Conservation (phyloP, 805 yeast species). For the Candida vartiovaarae region DNA sequence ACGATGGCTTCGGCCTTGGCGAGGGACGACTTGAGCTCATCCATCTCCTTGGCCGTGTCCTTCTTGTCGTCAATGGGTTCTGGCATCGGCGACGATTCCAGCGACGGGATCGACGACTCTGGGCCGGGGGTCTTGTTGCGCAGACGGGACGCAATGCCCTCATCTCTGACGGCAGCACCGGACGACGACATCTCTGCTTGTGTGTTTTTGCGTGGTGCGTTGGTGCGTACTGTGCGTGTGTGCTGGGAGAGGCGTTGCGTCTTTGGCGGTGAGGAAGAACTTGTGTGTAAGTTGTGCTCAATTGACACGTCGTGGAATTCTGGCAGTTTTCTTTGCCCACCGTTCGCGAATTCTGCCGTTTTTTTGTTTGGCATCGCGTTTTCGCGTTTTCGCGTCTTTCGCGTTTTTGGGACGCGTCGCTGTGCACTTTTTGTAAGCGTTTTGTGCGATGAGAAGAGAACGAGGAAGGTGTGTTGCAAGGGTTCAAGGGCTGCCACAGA, state of each 20-base stretch:
- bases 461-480: too few relatives aligned
- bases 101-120: not conserved
- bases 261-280: too few relatives aligned
- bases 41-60: conserved; percentile 12
- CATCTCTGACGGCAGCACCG: conserved; percentile 4
- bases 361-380: too few relatives aligned
- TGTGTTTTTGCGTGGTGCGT: not conserved
- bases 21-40: conserved; percentile 17
- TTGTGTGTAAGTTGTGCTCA: not conserved
- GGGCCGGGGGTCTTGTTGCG: conserved; percentile 13
- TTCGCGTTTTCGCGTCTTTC: too few relatives aligned
- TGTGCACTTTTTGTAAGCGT: too few relatives aligned
- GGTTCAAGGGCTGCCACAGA: not conserved
- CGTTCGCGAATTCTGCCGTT: too few relatives aligned
- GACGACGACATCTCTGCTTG: conserved; percentile 1
- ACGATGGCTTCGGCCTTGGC: conserved; percentile 26
- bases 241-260: not conserved
- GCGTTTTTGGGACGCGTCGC: too few relatives aligned
- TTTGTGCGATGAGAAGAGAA: too few relatives aligned
- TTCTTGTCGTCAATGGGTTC: conserved; percentile 14
- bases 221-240: not conserved
- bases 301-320: too few relatives aligned
- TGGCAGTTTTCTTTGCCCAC: too few relatives aligned
- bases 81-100: not conserved
- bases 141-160: conserved; percentile 15